Conservation (phyloP, 2,329 filamentous ascomycete genomes). For the Rutstroemia sp. region DNA sequence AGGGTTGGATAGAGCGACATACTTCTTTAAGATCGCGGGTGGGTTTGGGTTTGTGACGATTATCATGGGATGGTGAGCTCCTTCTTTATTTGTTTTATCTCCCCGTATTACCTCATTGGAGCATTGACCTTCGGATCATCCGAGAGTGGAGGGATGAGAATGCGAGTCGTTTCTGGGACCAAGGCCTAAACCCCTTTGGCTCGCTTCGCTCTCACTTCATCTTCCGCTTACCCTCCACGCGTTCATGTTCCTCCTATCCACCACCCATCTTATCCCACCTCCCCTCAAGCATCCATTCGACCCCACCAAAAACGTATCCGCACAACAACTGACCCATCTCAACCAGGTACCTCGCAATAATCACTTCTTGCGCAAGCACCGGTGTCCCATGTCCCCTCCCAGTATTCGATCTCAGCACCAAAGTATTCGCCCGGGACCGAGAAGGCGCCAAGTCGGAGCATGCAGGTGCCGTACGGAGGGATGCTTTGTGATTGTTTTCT, state of each 20-base stretch:
- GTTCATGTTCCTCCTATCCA: too few relatives aligned
- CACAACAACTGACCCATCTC: not conserved
- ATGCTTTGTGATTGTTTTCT: not conserved
- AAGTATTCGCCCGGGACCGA: conserved; percentile 3
- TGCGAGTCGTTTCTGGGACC: too few relatives aligned
- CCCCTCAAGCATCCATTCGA: too few relatives aligned
- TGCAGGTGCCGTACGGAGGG: conserved; percentile 5
- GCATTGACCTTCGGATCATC: too few relatives aligned
- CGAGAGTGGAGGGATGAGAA: too few relatives aligned
- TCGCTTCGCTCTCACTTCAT: too few relatives aligned
- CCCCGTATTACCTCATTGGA: too few relatives aligned
- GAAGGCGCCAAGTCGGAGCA: conserved; percentile 9
- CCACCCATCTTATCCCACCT: not conserved
- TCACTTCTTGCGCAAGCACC: conserved; percentile 12
- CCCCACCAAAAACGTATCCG: too few relatives aligned
- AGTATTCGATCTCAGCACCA: conserved; percentile 10
- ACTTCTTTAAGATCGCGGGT: conserved; percentile 13
- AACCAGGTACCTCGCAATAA: conserved; percentile 10
- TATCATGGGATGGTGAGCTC: conserved; percentile 12
- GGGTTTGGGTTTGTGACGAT: conserved; percentile 13
- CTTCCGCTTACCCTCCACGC: too few relatives aligned
- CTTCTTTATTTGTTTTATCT: not conserved
- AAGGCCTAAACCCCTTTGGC: too few relatives aligned
- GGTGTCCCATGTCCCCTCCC: conserved; percentile 15
- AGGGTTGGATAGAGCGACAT: conserved; percentile 6